phyloP scores from a whole-genome alignment of 2,329 filamentous ascomycete species.

The Claviceps sp. region DNA sequence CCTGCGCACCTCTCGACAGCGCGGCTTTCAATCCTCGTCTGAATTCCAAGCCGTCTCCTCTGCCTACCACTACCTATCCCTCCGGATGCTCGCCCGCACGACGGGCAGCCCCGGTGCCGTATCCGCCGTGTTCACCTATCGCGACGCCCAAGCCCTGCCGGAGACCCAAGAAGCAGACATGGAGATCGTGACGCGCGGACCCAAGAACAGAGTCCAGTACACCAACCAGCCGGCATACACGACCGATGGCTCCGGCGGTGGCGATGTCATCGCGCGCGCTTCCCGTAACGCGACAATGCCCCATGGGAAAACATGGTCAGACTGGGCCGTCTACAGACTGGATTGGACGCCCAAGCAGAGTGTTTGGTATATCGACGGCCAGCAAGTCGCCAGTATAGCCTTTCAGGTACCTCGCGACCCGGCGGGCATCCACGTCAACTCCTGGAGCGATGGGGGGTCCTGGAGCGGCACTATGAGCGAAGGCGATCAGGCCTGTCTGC shows the following conservation, averaged over 20 bases:
- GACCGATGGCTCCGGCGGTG: conserved; percentile 6
- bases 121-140: conserved; percentile 41
- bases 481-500: conserved; percentile 35
- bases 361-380: conserved; percentile 42
- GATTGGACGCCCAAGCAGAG: conserved; percentile 24
- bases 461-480: conserved; percentile 47
- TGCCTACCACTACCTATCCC: conserved; percentile 18
- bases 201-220: conserved; percentile 33
- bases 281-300: conserved; percentile 36
- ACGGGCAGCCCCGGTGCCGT: conserved; percentile 33
- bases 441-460: conserved; percentile 46
- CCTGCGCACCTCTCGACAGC: conserved; percentile 31
- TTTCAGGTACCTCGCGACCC: conserved; percentile 42
- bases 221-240: conserved; percentile 46
- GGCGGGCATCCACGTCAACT: conserved; percentile 41
- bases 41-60: conserved; percentile 29
- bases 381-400: conserved; percentile 35
- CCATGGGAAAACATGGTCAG: conserved; percentile 29
- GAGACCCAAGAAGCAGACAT: conserved; percentile 27
- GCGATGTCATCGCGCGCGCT: conserved; percentile 32
- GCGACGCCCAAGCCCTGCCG: conserved; percentile 20
- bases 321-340: conserved; percentile 42
- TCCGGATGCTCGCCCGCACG: conserved; percentile 39
- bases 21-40: conserved; percentile 31
- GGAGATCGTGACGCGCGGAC: conserved; percentile 36